phyloP scores from a whole-genome alignment of 164 flowering plant genomes.

The Akebia trifoliata region DNA sequence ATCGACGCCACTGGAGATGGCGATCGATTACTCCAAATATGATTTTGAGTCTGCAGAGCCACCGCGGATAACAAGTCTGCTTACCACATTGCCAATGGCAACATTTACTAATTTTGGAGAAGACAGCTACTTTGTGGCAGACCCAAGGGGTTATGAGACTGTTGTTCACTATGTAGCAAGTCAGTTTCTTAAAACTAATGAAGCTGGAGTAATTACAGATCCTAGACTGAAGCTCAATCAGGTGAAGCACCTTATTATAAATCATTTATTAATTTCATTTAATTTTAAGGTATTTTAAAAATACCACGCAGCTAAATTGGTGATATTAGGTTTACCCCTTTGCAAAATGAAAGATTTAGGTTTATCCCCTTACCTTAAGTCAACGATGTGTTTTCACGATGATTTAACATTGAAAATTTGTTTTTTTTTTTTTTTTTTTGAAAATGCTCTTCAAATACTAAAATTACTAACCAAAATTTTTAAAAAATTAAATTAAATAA shows the following conservation, averaged over 20 bases:
- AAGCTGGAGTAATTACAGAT: slow-evolving; percentile 19
- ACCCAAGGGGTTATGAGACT: slow-evolving; percentile 28
- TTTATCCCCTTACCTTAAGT: no score
- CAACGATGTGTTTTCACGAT: background rate
- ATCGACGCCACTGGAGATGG: slow-evolving; percentile 4
- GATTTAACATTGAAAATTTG: no score
- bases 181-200: slow-evolving; percentile 17
- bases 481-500: no score
- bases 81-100: slow-evolving; percentile 18
- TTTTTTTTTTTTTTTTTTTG: no score
- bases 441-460: no score
- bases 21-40: slow-evolving; percentile 17
- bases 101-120: slow-evolving; percentile 20
- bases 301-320: no score
- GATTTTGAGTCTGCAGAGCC: slow-evolving; percentile 30
- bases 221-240: slow-evolving; percentile 17
- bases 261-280: background rate
- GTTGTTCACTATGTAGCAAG: slow-evolving; percentile 21
- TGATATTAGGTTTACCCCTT: no score
- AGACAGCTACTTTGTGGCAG: slow-evolving; percentile 26
- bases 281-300: no score
- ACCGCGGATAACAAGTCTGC: slow-evolving; percentile 27
- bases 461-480: no score
- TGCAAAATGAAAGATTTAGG: no score
- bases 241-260: background rate